phyloP scores from a whole-genome alignment of 495 filamentous ascomycete genomes.

The Glutinoglossum americanum region DNA sequence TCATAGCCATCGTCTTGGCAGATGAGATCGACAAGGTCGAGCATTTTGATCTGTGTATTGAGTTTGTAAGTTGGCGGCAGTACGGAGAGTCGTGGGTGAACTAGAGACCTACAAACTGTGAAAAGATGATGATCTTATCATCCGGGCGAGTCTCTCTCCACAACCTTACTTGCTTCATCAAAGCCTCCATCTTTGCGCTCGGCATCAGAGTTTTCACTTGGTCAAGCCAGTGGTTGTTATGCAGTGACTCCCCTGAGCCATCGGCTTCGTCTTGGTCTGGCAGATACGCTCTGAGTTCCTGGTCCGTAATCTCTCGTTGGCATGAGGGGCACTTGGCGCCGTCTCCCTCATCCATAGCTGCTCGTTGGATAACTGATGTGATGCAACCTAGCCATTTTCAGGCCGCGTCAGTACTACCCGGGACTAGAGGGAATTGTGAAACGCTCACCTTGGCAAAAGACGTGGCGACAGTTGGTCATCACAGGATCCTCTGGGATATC shows the following conservation, averaged over 20 bases:
- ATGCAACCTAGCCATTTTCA: slow-evolving; percentile 4
- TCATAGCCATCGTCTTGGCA: neutral
- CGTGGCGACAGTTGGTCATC: neutral
- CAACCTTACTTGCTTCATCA: slow-evolving; percentile 16
- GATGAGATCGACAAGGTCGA: slow-evolving; percentile 3
- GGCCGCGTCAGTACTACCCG: neutral
- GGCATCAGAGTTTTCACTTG: slow-evolving; percentile 8
- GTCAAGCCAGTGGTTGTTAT: neutral
- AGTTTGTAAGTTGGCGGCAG: neutral
- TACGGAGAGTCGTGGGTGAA: neutral
- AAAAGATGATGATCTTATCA: slow-evolving; percentile 21
- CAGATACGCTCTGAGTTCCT: neutral
- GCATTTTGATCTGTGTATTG: slow-evolving; percentile 10
- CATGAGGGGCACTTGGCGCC: neutral
- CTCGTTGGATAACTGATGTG: neutral
- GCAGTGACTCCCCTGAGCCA: neutral
- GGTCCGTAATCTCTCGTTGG: neutral
- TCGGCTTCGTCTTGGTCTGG: neutral
- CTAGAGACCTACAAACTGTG: slow-evolving; percentile 12
- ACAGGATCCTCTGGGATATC: slow-evolving; percentile 1
- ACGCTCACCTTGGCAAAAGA: slow-evolving; percentile 4
- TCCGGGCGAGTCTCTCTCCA: slow-evolving; percentile 15
- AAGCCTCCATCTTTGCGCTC: slow-evolving; percentile 16
- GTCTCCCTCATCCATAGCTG: neutral
- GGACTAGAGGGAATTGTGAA: slow-evolving; percentile 2